Base-by-base conservation (phyloP, 306 rosid genomes). In the Fagus crenata region DNA sequence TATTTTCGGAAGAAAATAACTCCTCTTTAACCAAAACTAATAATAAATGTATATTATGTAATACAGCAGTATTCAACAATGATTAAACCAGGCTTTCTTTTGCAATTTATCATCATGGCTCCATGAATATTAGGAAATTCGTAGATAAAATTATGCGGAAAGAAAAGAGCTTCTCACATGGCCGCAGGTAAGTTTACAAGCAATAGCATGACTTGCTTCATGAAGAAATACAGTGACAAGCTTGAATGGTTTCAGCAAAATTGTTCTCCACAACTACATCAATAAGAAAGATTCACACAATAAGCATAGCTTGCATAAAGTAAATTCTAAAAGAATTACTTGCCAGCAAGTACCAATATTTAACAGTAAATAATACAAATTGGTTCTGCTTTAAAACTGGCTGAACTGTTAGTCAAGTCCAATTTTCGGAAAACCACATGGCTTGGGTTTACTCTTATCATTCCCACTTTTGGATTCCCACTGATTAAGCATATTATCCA, bases 191-290 rank as follows among this genome's bases (percentile, higher is more conserved):
- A 86, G 90, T 82, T 75, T 76, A 80, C 90, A 90, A 43, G 86
- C 92, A 60, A 90, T 78, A 0, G 95, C 94, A 61, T 90, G 92
- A 84, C 95, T 90, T 9, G 92, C 86, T 79, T 90, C 90, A 15
- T 90, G 95, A 75, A 90, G 85, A 83, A 90, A 90, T 49, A 88
- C 89, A 0, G 95, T 85, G 18, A 90, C 81, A 69, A 90, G 95
- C 82, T 90, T 90, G 72, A 90, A 90, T 2, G 94, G 94, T 67
- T 81, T 86, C 73, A 90, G 87, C 75, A 90, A 64, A 37, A 90
- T 73, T 7, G 90, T 90, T 85, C 95, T 85, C 92, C 95, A 86
- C 28, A 90, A 82, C 95, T 90, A 77, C 86, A 86, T 67, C 11
- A 37, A 79, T 71, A 53, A 67, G 9, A 67, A 36, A n/a, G 22